These are phyloP conservation scores for Stachybotrys chlorohalonatus DNA, from an alignment of 2,329 filamentous ascomycete genomes.

Conservation along the genomic window DNA sequence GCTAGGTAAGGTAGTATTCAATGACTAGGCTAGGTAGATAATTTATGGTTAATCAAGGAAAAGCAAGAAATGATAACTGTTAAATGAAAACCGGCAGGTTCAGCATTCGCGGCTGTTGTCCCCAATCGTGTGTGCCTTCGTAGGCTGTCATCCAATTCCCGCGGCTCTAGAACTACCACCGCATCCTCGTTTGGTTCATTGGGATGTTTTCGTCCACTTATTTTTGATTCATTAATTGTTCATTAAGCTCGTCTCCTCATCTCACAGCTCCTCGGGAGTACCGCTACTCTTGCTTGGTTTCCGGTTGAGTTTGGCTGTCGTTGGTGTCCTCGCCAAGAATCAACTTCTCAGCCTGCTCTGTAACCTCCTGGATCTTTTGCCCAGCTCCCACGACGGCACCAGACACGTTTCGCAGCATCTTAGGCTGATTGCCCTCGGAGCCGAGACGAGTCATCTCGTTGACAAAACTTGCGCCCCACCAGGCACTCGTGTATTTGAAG, in stretches of 20 bases:
- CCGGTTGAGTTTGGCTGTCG: slow-evolving; percentile 8
- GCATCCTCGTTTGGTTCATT: not conserved
- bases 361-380: slow-evolving; percentile 16
- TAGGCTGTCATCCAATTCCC: too few relatives aligned
- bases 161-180: too few relatives aligned
- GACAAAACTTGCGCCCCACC: slow-evolving; percentile 94
- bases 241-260: not conserved
- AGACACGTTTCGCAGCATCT: slow-evolving; percentile 31
- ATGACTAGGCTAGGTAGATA: too few relatives aligned
- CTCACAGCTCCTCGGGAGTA: not conserved
- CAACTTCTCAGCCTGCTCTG: slow-evolving; percentile 10
- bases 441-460: slow-evolving; percentile 60
- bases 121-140: too few relatives aligned
- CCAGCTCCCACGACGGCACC: slow-evolving; percentile 25
- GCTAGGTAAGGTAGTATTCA: too few relatives aligned
- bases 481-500: slow-evolving; percentile 94
- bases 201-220: not conserved
- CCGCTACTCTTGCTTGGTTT: not conserved
- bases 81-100: too few relatives aligned
- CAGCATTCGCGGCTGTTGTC: too few relatives aligned
- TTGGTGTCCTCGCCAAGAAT: slow-evolving; percentile 1
- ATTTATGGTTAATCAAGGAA: too few relatives aligned
- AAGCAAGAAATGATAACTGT: too few relatives aligned
- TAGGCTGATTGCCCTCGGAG: slow-evolving; percentile 25
- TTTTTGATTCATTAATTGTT: not conserved